Evolutionary conservation across 2,329 filamentous ascomycete genomes (phyloP), one percentile per base, ranked within the genome.

Genomic region (Diaporthe capsici): DNA sequence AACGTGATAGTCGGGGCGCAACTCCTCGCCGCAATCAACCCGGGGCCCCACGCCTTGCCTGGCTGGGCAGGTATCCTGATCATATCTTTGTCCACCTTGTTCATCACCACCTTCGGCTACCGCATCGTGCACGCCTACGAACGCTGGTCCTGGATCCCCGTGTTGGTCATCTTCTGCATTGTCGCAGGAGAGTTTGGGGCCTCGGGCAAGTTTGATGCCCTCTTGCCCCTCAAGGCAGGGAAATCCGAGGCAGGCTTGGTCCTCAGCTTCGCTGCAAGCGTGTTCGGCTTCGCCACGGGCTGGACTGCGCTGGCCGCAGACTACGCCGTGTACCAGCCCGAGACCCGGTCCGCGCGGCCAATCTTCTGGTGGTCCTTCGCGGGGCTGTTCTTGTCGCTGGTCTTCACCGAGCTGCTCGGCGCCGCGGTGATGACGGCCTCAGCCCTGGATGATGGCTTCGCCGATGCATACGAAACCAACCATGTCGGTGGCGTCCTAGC

Each of bases 1-100:
- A 96, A 97, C 81, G 90, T 91, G 73, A 95, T 97, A 77, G 94
- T 96, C 22, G 94, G 94, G 25, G 93, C 94, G 0, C 93, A 96
- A 82, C 88, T 96, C 9, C 88, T 97, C 79, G 88, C 94, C 74
- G 92, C 94, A 0, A 92, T 96, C 61, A 95, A 95, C 81, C 75
- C 75, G 13, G 65, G 65, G 47, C 3, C 57, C 10, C 81, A 83
- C 61, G 83, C 89, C 68, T 91, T 96, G 78, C 93, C 93, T 9
- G 93, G 94, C 61, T 93, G 88, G 81, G 94, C 93, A 1, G 94
- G 94, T 28, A 93, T 97, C 77, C 84, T 96, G 53, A 90, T 96
- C 77, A 94, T 96, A 78, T 90, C 93, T 13, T 82, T 92, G 71
- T 90, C 89, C 78, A 95, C 93, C 0, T 89, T 95, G 71, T 73